A percentile compares a stretch with the other conserved stretches of the same genome.
Conservation (phyloP, 2,329 filamentous ascomycete species). For the Dendrostoma leiphaemia region DNA sequence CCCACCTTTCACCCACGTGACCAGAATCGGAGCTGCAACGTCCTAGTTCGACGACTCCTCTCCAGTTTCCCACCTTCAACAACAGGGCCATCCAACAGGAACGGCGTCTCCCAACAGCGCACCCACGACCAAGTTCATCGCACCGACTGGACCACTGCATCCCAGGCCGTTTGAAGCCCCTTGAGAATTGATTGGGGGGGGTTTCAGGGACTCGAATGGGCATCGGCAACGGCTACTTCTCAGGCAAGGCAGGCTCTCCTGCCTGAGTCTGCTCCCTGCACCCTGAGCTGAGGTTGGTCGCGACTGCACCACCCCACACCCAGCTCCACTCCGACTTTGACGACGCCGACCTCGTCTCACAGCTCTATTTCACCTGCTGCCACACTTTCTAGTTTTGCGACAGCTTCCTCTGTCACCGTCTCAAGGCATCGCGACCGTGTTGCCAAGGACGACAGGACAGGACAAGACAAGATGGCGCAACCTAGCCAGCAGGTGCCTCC, state of each 20-base stretch:
- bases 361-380: background rate
- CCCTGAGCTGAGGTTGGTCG: background rate
- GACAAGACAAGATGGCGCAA: constrained; percentile 19
- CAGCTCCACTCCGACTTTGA: background rate
- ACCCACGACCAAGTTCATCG: constrained; percentile 4
- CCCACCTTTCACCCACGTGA: constrained; percentile 1
- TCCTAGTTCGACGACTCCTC: constrained; percentile 3
- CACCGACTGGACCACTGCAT: background rate
- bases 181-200: background rate
- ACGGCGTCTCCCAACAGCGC: background rate
- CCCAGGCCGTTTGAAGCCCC: background rate
- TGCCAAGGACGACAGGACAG: background rate
- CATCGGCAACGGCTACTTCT: constrained; percentile 1
- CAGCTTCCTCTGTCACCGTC: background rate
- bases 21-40: constrained; percentile 5
- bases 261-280: constrained; percentile 17
- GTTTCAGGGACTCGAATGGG: constrained; percentile 11
- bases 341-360: background rate
- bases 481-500: constrained; percentile 40
- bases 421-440: background rate
- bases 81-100: background rate
- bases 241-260: constrained; percentile 19
- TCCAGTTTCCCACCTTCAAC: constrained; percentile 9
- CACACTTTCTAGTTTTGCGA: background rate
- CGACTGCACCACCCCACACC: background rate